These are phyloP conservation scores for Daldinia caldariorum DNA, from an alignment of 495 filamentous ascomycete species.

Conservation along the genomic window DNA sequence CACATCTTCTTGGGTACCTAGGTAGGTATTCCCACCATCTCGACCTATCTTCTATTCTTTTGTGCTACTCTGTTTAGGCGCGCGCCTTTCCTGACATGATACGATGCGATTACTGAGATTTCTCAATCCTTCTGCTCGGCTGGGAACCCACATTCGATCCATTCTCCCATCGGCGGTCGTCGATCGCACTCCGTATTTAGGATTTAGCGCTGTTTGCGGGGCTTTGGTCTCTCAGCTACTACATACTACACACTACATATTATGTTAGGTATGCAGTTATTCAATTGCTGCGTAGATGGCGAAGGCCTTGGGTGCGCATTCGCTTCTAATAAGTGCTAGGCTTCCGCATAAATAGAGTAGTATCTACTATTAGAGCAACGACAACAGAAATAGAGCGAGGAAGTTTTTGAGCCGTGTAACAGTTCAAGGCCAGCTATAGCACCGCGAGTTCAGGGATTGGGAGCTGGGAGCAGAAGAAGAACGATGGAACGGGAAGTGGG, in stretches of 20 bases:
- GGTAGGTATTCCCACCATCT: neutral
- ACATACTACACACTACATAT: too few relatives aligned
- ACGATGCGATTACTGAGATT: neutral
- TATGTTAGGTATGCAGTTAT: too few relatives aligned
- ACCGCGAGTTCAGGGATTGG: constrained; percentile 3
- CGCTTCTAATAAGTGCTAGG: neutral
- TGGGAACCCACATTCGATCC: neutral
- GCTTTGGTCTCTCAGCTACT: neutral
- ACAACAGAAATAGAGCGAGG: neutral
- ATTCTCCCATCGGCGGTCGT: neutral
- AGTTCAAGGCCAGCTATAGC: constrained; percentile 2
- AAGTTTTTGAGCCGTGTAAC: neutral
- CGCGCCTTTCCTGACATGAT: neutral
- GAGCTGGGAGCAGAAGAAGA: neutral
- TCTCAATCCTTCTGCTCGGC: neutral
- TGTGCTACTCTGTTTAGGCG: neutral
- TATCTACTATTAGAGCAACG: neutral
- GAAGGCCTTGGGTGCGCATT: neutral
- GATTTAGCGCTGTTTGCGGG: neutral
- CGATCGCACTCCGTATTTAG: neutral
- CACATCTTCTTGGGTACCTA: neutral
- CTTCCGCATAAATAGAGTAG: neutral
- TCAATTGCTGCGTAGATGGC: neutral
- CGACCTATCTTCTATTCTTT: neutral
- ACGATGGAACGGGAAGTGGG: neutral